phyloP scores from a whole-genome alignment of 495 filamentous ascomycete genomes.

The Penicillium goetzii region DNA sequence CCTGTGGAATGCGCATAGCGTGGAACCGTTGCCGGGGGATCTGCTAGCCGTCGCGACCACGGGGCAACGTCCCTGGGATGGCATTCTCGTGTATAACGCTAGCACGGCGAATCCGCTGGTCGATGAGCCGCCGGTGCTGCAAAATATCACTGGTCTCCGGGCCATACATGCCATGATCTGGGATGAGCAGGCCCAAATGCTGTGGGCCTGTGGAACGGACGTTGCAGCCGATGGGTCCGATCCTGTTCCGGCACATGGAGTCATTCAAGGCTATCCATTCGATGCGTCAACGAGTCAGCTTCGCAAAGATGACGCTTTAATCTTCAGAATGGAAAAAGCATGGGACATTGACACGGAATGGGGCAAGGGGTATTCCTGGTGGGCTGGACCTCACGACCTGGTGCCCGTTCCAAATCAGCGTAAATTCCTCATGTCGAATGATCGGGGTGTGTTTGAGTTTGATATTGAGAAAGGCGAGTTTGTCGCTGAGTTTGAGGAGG shows the following conservation, averaged over 20 bases:
- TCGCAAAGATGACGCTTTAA: slow-evolving; percentile 18
- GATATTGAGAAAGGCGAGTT: slow-evolving; percentile 28
- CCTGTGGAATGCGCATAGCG: slow-evolving; percentile 33
- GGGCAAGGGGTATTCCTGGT: slow-evolving; percentile 34
- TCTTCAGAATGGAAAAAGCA: slow-evolving; percentile 22
- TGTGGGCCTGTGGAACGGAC: slow-evolving; percentile 36
- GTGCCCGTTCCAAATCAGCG: slow-evolving; percentile 36
- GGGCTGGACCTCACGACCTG: slow-evolving; percentile 36
- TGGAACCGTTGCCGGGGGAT: slow-evolving; percentile 32
- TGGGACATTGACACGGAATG: slow-evolving; percentile 32
- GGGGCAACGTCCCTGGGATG: slow-evolving; percentile 33
- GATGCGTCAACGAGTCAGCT: slow-evolving; percentile 27
- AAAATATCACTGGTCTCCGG: slow-evolving; percentile 35
- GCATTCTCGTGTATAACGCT: slow-evolving; percentile 35
- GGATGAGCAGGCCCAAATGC: slow-evolving; percentile 34
- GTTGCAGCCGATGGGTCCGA: slow-evolving; percentile 36
- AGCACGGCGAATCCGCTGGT: slow-evolving; percentile 27
- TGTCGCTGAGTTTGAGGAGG: slow-evolving; percentile 19
- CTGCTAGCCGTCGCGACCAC: slow-evolving; percentile 34
- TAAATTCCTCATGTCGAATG: slow-evolving; percentile 32
- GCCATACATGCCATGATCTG: slow-evolving; percentile 39
- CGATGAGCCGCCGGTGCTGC: slow-evolving; percentile 32
- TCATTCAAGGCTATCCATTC: slow-evolving; percentile 32
- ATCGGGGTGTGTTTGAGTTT: slow-evolving; percentile 31
- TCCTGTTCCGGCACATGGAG: slow-evolving; percentile 28